A percentile compares a stretch with the other conserved stretches of the same genome.
These are phyloP conservation scores for Diutina siamensis DNA, from an alignment of 1,139 yeast species.

Conservation along the genomic window DNA sequence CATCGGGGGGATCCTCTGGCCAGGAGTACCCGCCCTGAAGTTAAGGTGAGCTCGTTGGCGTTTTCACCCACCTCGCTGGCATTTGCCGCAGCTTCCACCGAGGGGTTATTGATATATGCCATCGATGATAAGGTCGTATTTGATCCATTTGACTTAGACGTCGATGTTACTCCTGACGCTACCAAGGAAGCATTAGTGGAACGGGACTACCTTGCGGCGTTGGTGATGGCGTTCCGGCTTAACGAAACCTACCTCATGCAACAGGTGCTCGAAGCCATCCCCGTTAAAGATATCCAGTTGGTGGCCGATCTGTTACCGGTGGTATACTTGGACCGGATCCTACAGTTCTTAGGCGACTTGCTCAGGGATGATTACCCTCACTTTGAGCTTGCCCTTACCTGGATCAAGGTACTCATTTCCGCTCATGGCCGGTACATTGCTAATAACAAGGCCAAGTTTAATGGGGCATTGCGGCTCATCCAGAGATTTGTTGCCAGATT, in stretches of 20 bases:
- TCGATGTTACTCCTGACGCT: conserved; percentile 80
- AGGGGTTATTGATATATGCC: conserved; percentile 77
- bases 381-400: conserved; percentile 68
- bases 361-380: conserved; percentile 66
- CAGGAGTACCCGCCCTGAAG: conserved; percentile 66
- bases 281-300: conserved; percentile 57
- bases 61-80: conserved; percentile 89
- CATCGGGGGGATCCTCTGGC: conserved; percentile 78
- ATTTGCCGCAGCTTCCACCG: conserved; percentile 94
- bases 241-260: conserved; percentile 71
- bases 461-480: conserved; percentile 55
- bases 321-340: conserved; percentile 59
- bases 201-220: conserved; percentile 65
- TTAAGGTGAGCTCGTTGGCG: conserved; percentile 62
- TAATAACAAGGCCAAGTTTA: conserved; percentile 50
- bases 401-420: conserved; percentile 63
- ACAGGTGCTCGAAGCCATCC: conserved; percentile 65
- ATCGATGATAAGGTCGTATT: conserved; percentile 66
- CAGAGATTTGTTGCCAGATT: conserved; percentile 66
- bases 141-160: conserved; percentile 92
- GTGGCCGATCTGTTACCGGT: conserved; percentile 60
- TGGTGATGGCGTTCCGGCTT: conserved; percentile 88
- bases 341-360: conserved; percentile 61
- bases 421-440: conserved; percentile 72
- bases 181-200: conserved; percentile 51